Percentiles rank a stretch among this genome's conserved stretches.
phyloP scores from a whole-genome alignment of 768 basidiomycete genomes.

The Naematelia encephala region DNA sequence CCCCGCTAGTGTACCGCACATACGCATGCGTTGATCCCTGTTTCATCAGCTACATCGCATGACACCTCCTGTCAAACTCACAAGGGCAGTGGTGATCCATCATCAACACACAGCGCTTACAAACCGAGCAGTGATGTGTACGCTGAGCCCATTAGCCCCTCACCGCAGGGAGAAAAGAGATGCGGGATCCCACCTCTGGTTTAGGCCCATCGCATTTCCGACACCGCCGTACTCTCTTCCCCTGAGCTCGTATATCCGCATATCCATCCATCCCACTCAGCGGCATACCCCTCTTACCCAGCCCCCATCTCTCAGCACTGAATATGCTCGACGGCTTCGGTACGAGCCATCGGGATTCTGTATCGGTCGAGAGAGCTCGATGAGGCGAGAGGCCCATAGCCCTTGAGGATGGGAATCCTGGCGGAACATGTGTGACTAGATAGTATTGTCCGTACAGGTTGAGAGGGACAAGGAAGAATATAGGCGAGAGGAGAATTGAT shows the following conservation, averaged over 20 bases:
- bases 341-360: conserved; percentile 34
- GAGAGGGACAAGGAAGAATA: conserved; percentile 69
- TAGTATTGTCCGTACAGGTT: conserved; percentile 84
- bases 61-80: conserved; percentile 23
- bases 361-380: conserved; percentile 4
- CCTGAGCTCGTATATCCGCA: conserved; percentile 8
- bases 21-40: conserved; percentile 95
- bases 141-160: conserved; percentile 57
- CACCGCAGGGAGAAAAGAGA: conserved; percentile 5
- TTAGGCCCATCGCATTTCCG: conserved; percentile 65
- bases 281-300: conserved; percentile 11
- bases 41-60: conserved; percentile 1
- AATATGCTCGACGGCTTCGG: conserved; percentile 56
- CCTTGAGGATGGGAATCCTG: conserved; percentile 63
- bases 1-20: conserved; percentile 14
- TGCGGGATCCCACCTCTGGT: conserved; percentile 65
- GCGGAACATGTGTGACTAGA: conserved; percentile 70
- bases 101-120: conserved; percentile 74
- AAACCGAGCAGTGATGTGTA: conserved; percentile 88
- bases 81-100: conserved; percentile 54
- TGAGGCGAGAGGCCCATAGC: conserved; percentile 14
- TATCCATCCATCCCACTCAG: conserved; percentile 1
- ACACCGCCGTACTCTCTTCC: conserved; percentile 62
- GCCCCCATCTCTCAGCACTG: conserved; percentile 51
- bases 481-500: conserved; percentile 57